phyloP scores from a whole-genome alignment of 129 eudicot species.

The Kitagawia praeruptora region DNA sequence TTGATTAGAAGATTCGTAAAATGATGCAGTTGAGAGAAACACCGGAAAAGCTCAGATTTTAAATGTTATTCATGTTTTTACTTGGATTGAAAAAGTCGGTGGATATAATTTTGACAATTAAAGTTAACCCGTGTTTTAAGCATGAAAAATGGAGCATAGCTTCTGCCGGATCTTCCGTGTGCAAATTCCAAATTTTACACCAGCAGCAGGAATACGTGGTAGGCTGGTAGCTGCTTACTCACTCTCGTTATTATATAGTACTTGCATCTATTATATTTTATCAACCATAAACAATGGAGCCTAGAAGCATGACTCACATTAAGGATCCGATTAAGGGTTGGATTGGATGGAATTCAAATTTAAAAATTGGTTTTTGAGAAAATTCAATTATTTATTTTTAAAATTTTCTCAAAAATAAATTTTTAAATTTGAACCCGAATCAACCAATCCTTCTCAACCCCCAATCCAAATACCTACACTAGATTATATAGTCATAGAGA shows the following conservation, averaged over 20 bases:
- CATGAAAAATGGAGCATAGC: not conserved
- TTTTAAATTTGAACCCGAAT: too few relatives aligned
- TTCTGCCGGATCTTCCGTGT: not conserved
- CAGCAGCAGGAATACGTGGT: not conserved
- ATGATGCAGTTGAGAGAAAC: not conserved
- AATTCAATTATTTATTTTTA: too few relatives aligned
- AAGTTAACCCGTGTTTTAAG: not conserved
- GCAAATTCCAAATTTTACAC: not conserved
- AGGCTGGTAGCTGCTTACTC: not conserved
- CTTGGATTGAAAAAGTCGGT: not conserved
- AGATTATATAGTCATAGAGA: too few relatives aligned
- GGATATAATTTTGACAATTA: not conserved
- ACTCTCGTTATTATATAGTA: not conserved
- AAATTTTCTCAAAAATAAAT: too few relatives aligned
- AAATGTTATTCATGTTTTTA: not conserved
- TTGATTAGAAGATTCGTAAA: not conserved
- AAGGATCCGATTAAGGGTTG: too few relatives aligned
- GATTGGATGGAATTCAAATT: too few relatives aligned
- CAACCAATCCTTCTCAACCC: too few relatives aligned
- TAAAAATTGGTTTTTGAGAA: too few relatives aligned
- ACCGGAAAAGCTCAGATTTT: not conserved
- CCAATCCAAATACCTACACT: too few relatives aligned
- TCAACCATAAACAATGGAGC: not conserved
- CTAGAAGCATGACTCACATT: not conserved
- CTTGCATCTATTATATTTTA: not conserved